Evolutionary conservation across 345 rosid species (phyloP).

Genomic region (Sapria himalayana): DNA sequence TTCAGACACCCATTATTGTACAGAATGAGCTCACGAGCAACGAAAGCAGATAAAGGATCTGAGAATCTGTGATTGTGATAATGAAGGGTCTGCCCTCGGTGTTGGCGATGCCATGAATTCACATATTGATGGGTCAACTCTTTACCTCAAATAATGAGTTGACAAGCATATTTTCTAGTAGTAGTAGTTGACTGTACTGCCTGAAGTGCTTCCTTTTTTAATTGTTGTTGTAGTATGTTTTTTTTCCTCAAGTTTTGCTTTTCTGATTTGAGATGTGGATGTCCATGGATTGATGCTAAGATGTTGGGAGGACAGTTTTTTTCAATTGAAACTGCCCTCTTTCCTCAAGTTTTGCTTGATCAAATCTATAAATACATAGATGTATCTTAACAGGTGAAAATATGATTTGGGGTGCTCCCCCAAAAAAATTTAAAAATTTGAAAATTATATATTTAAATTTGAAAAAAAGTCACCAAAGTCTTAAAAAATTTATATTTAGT

Average conservation of each 20-base stretch:
- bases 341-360: too few species aligned
- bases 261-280: too few species aligned
- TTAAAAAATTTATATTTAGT: too few species aligned
- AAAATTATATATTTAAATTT: too few species aligned
- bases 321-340: too few species aligned
- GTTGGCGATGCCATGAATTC: conserved; percentile 6
- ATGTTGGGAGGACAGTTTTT: too few species aligned
- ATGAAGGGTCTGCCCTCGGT: not conserved
- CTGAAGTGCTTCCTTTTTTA: conserved; percentile 10
- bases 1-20: conserved; percentile 74
- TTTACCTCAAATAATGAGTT: conserved; percentile 4
- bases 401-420: too few species aligned
- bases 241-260: not conserved
- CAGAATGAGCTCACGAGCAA: conserved; percentile 34
- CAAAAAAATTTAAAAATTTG: too few species aligned
- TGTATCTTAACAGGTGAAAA: too few species aligned
- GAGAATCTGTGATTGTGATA: conserved; percentile 13
- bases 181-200: conserved; percentile 18
- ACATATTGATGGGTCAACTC: conserved; percentile 12
- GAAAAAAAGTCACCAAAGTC: too few species aligned
- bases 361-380: too few species aligned
- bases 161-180: conserved; percentile 13
- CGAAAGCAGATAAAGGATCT: not conserved
- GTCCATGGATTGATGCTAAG: too few species aligned
- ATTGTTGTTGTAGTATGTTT: not conserved